Conservation (phyloP, 306 rosid species). For the Cucumis cinereus region DNA sequence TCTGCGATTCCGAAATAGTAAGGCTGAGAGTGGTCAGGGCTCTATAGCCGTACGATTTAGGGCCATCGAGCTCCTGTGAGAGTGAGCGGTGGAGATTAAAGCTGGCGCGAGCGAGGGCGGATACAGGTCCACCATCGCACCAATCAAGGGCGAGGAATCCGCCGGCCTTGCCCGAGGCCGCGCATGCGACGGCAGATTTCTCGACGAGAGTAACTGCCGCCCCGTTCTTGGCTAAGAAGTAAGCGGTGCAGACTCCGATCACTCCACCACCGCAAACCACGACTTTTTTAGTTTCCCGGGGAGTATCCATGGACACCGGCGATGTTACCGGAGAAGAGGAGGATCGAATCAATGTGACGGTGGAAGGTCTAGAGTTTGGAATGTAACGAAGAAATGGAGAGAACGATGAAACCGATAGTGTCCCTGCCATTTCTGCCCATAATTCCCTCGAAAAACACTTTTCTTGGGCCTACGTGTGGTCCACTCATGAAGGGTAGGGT, state of each 20-base stretch:
- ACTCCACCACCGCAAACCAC: slow-evolving; percentile 88
- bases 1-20: slow-evolving; percentile 31
- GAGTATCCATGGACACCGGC: slow-evolving; percentile 28
- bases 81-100: slow-evolving; percentile 79
- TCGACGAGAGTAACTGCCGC: slow-evolving; percentile 74
- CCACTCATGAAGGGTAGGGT: background rate
- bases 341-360: background rate
- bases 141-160: slow-evolving; percentile 93
- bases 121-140: slow-evolving; percentile 70
- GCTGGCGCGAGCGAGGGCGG: slow-evolving; percentile 60
- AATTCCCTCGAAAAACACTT: background rate
- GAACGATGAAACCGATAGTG: background rate
- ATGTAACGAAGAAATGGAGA: slow-evolving; percentile 18
- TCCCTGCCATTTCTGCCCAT: slow-evolving; percentile 15
- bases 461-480: slow-evolving; percentile 6
- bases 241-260: slow-evolving; percentile 72
- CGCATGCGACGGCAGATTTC: slow-evolving; percentile 69
- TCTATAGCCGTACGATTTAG: slow-evolving; percentile 68
- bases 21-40: slow-evolving; percentile 61
- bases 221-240: slow-evolving; percentile 65
- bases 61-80: slow-evolving; percentile 52
- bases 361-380: background rate
- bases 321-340: slow-evolving; percentile 1
- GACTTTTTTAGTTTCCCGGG: slow-evolving; percentile 20
- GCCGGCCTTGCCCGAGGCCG: slow-evolving; percentile 88